phyloP scores from a whole-genome alignment of 768 basidiomycete genomes.

The Russula griseocarnosa region DNA sequence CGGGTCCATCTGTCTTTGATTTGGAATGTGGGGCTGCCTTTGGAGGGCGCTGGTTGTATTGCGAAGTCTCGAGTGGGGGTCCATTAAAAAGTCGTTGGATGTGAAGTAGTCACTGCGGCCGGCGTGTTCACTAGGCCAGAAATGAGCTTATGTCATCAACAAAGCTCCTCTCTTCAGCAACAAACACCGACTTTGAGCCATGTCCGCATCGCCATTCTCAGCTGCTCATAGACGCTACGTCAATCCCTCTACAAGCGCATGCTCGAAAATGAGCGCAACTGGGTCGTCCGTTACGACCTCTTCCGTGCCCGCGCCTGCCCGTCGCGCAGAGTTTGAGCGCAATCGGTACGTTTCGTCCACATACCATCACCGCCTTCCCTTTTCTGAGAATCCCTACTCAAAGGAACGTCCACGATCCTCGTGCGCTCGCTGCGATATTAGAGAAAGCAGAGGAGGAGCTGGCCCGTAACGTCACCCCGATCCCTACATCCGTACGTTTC shows the following conservation, averaged over 20 bases:
- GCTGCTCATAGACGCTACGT: constrained; percentile 77
- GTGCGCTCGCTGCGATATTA: constrained; percentile 69
- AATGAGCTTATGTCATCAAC: neutral
- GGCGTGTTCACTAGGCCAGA: too few relatives aligned
- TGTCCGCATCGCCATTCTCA: constrained; percentile 62
- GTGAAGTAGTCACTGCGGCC: neutral
- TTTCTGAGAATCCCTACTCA: too few relatives aligned
- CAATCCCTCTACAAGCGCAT: constrained; percentile 84
- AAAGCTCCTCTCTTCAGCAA: too few relatives aligned
- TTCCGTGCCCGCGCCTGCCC: constrained; percentile 83
- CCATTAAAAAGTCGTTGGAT: constrained; percentile 44
- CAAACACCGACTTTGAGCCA: constrained; percentile 32
- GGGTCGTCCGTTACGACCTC: constrained; percentile 79
- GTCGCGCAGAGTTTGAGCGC: constrained; percentile 91
- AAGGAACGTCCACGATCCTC: too few relatives aligned
- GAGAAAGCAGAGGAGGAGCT: constrained; percentile 75
- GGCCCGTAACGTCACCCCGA: constrained; percentile 75
- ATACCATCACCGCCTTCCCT: constrained; percentile 20
- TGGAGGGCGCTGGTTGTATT: constrained; percentile 69
- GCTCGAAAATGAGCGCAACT: too few relatives aligned
- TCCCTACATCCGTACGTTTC: constrained; percentile 74
- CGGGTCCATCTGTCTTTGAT: constrained; percentile 44
- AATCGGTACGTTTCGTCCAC: constrained; percentile 59
- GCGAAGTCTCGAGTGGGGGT: constrained; percentile 72
- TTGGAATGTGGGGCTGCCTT: constrained; percentile 55